Base-by-base conservation (phyloP, 805 yeast species). In the Candida sphagnicola region DNA sequence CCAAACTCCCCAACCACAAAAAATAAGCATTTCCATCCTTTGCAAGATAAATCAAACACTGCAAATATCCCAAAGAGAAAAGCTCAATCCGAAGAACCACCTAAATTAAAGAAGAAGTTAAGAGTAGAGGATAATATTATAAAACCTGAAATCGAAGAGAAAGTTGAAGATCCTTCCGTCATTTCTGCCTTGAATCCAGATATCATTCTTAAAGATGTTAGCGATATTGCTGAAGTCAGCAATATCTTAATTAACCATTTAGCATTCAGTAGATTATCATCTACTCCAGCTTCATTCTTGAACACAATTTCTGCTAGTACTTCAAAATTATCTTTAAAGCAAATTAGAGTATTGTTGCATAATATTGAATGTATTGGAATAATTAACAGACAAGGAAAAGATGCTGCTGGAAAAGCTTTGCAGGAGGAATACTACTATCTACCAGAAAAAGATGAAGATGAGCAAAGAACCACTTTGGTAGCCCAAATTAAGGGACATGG, bases 391-490 rank as follows among this genome's bases (percentile, higher is more conserved):
- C 72, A 75, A 42, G 97, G 97, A 35, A 90, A 89, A 59, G 99
- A 93, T 61, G 97, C 98, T 2, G 95, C 96, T 2, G 99, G 98
- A 8, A 88, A 89, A 59, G 86, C 85, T 3, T 70, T 93, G 45
- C 98, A 91, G 48, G 95, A 88, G 57, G 97, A 93, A 57, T 93
- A 87, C 56, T 93, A 89, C 60, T 93, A 93, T 56, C 79, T 82
- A 41, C 80, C 89, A 3, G 98, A 89, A 48, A 74, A 80, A 33
- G 99, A 93, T 60, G 56, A 62, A 26, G 95, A 91, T 54, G 52
- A 56, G 18, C 79, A 79, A 34, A 80, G 99, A 56, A 80, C 78
- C 29, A 61, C 61, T 34, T 63, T 89, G 46, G 95, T 90, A 4
- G 75, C 78, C 36, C 81, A 85, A 32, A 66, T 88, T 38, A 85